A percentile compares a stretch with the other conserved stretches of the same genome.
Conservation (phyloP, 495 filamentous ascomycete genomes). For the Astrothelium subdiscretum region DNA sequence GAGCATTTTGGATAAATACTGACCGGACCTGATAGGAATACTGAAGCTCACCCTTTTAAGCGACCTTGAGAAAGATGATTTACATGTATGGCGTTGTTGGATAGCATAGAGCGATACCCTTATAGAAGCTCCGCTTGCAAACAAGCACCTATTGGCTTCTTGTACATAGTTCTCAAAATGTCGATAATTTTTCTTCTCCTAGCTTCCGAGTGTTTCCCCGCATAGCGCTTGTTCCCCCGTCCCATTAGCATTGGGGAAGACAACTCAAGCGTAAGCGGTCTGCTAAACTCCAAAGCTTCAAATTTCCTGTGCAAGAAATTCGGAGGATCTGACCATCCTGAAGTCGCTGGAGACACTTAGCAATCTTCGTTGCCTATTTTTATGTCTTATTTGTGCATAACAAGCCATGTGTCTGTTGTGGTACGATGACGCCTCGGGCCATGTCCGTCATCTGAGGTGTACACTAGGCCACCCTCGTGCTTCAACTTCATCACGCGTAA, state of each 20-base stretch:
- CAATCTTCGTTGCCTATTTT: not conserved
- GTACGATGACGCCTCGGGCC: not conserved
- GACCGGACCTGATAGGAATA: conserved; percentile 22
- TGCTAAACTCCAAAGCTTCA: no score
- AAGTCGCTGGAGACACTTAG: not conserved
- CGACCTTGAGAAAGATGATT: conserved; percentile 26
- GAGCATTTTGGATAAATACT: not conserved
- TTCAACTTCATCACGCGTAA: not conserved
- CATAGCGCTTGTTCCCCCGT: no score
- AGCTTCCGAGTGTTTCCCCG: no score
- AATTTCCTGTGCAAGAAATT: no score
- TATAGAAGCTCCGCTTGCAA: not conserved
- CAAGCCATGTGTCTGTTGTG: not conserved
- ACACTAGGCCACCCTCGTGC: not conserved
- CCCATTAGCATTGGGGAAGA: no score
- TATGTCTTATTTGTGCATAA: no score
- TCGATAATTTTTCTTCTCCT: no score
- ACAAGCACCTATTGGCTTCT: not conserved
- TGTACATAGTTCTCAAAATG: no score
- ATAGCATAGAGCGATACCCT: not conserved
- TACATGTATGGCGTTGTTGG: not conserved
- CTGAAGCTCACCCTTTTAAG: conserved; percentile 42
- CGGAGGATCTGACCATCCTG: not conserved
- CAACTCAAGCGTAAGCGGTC: no score
- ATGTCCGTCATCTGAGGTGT: not conserved